Evolutionary conservation across 2,329 filamentous ascomycete species (phyloP).

Genomic region (Penicillium nordicum): DNA sequence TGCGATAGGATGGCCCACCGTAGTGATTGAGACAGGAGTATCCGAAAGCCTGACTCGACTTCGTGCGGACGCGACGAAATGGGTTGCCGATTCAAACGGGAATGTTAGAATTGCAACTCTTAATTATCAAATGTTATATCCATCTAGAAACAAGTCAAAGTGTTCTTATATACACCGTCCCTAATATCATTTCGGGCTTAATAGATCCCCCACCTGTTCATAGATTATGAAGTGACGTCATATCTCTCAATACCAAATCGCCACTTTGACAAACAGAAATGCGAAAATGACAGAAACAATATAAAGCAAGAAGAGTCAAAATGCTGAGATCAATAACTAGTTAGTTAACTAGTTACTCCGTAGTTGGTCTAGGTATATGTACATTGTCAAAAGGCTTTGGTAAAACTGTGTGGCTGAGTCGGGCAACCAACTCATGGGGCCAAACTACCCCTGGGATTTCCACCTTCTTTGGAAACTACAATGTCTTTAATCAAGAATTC

Average conservation of each 20-base stretch:
- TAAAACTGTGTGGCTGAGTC: conserved; percentile 2
- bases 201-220: no score
- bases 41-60: no score
- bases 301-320: neutral
- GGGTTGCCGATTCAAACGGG: no score
- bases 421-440: conserved; percentile 3
- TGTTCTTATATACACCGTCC: no score
- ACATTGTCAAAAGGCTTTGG: neutral
- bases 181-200: no score
- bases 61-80: no score
- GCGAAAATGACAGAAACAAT: neutral
- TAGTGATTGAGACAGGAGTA: no score
- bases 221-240: conserved; percentile 2
- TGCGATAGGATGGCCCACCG: no score
- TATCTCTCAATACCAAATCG: neutral
- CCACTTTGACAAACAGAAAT: neutral
- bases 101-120: no score
- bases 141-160: no score
- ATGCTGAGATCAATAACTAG: neutral
- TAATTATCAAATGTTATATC: no score
- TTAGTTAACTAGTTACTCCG: no score
- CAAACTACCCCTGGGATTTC: neutral
- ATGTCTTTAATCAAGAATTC: neutral
- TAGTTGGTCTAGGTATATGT: neutral
- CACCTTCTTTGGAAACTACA: neutral